Percentiles rank a stretch among this genome's conserved stretches.
These are phyloP conservation scores for Diutina rugosa DNA, from an alignment of 1,139 yeast species.

Conservation along the genomic window DNA sequence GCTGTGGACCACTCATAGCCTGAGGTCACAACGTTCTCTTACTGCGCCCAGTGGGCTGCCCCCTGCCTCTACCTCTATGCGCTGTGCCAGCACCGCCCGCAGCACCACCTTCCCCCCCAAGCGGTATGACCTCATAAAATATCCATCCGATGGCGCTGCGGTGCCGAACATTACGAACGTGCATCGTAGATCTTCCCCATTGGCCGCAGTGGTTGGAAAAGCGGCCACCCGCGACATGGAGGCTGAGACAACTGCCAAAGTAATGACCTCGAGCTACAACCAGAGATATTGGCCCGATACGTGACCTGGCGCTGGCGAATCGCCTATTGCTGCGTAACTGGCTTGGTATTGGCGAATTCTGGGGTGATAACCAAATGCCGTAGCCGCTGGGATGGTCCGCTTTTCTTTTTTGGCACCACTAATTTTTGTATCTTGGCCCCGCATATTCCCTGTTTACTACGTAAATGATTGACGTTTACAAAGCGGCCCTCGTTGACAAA, in stretches of 20 bases:
- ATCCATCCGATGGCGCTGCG: background rate
- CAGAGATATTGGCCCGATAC: background rate
- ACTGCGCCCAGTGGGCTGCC: background rate
- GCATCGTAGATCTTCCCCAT: background rate
- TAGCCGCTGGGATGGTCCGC: background rate
- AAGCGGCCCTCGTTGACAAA: too few species aligned
- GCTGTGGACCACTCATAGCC: background rate
- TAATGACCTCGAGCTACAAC: background rate
- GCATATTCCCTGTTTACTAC: background rate
- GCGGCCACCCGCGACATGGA: background rate
- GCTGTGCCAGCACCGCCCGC: background rate
- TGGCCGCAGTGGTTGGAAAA: background rate
- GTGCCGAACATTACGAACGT: background rate
- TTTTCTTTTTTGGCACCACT: background rate
- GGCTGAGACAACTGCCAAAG: background rate
- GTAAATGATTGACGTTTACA: too few species aligned
- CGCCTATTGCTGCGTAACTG: too few species aligned
- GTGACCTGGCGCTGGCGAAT: too few species aligned
- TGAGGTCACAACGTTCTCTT: too few species aligned
- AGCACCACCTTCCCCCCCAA: background rate
- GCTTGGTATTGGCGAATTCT: too few species aligned
- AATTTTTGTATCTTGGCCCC: background rate
- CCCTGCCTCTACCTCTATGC: background rate
- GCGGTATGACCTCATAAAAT: background rate
- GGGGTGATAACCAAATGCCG: background rate